Percentiles rank a stretch among this genome's conserved stretches.
These are phyloP conservation scores for Pseudogymnoascus sp. DNA, from an alignment of 2,329 filamentous ascomycete genomes.

Conservation along the genomic window DNA sequence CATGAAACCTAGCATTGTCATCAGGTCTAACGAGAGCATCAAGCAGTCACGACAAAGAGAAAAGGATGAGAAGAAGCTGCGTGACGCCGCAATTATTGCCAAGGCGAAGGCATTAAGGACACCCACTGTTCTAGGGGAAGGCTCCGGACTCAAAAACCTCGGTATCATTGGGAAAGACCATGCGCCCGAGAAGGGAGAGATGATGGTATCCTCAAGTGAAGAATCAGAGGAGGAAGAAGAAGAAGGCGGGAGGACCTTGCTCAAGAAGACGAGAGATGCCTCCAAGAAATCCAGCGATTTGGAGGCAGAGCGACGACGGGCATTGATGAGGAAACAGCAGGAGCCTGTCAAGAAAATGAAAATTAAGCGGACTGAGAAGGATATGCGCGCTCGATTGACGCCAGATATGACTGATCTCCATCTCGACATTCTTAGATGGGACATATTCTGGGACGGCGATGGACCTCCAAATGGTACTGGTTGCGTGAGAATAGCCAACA, in stretches of 20 bases:
- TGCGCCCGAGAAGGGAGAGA: slow-evolving; percentile 65
- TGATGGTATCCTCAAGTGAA: slow-evolving; percentile 71
- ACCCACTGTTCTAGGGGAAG: slow-evolving; percentile 61
- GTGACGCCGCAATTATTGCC: slow-evolving; percentile 66
- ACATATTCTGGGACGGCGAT: slow-evolving; percentile 85
- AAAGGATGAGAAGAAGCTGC: slow-evolving; percentile 65
- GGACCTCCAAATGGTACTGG: slow-evolving; percentile 72
- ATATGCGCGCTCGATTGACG: slow-evolving; percentile 87
- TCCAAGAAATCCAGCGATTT: slow-evolving; percentile 34
- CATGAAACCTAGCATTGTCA: slow-evolving; percentile 25
- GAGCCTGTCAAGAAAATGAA: slow-evolving; percentile 80
- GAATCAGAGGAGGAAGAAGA: slow-evolving; percentile 69
- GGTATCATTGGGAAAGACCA: slow-evolving; percentile 72
- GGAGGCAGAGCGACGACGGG: slow-evolving; percentile 38
- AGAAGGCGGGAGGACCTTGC: slow-evolving; percentile 51
- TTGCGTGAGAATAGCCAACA: slow-evolving; percentile 70
- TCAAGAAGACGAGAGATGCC: slow-evolving; percentile 39
- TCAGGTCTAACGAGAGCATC: slow-evolving; percentile 18
- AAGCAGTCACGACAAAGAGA: slow-evolving; percentile 54
- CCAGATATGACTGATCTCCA: slow-evolving; percentile 84
- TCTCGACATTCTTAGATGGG: slow-evolving; percentile 82
- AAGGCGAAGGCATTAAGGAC: slow-evolving; percentile 56
- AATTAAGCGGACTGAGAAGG: slow-evolving; percentile 74
- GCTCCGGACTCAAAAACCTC: slow-evolving; percentile 68
- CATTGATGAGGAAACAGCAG: slow-evolving; percentile 47